Evolutionary conservation across 345 rosid species (phyloP), one percentile per base, ranked within the genome.

Genomic region (Rhodomyrtus tomentosa): DNA sequence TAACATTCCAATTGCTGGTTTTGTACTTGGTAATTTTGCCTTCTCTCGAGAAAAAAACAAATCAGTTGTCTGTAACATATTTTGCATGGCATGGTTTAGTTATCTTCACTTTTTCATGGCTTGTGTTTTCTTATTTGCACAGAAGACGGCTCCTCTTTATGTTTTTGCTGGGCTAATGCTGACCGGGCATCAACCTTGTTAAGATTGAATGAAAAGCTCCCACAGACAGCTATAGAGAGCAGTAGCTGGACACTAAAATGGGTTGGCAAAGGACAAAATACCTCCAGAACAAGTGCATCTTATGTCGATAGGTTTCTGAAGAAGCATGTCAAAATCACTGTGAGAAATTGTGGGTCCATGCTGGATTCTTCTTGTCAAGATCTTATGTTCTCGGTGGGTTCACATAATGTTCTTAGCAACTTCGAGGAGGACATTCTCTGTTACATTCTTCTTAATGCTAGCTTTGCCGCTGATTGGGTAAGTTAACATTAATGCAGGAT

Each of bases 81-180:
- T 16, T 84, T 73, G 48, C 36, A 36, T 13, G 56, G 5, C 24
- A 82, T 51, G 27, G 48, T 36, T 84, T 84, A 36, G 42, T 54
- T 27, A 36, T 38, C 38, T 45, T 59, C 74, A 21, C 84, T 79
- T 80, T n/a, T 51, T 53, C 85, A 6, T 29, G 55, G 74, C 83
- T 45, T 82, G 45, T 84, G 10, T 32, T 84, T 72, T 25, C 72
- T 68, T 54, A 45, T 53, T n/a, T 54, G 72, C 85, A 55, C 88
- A 96, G 98, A 96, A 89, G 98, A 95, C 56, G 98, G 99, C 68
- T 93, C 98, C 68, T 93, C 95, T 52, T 91, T 91, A 50, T 95
- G 90, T 86, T 91, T 86, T 87, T 94, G 98, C 89, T 95, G 99
- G 99, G 92, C 94, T 27, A 87, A 90, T 89, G 93, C 90, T 87